Base-by-base conservation (phyloP, 163 green algal species). In the Coccomyxa subellipsoidea region DNA sequence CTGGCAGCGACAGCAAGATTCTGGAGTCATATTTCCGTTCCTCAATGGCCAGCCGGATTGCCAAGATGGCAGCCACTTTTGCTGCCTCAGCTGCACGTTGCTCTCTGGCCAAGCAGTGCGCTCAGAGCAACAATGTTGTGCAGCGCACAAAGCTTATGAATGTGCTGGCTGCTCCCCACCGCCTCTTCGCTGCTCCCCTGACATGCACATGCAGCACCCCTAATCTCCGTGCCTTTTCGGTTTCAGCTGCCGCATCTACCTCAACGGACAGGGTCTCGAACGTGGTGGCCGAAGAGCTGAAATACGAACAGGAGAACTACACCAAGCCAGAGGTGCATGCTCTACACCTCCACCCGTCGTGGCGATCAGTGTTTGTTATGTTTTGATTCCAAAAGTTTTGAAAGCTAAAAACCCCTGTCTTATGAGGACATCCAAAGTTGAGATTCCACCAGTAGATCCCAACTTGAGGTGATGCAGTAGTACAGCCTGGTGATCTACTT, bases 221-320 rank as follows among this genome's bases (percentile, higher is more conserved):
- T 23, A 18, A 73, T 8, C 66, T 73, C 10, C 66, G 66, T 36
- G 47, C 47, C 4, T 59, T 59, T 7, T 73, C 66, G 21, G 27
- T 73, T 8, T 73, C 66, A 18, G 66, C 66, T 35, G 12, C 47
- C 12, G 47, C 47, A 18, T 29, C 18, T 12, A 18, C 66, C 21
- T 73, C 66, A 7, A 23, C 66, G n/a, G n/a, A 32, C 1, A 8
- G n/a, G 18, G n/a, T 73, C 18, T 32, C 66, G 18, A 34, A 10
- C 25, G 32, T 77, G 32, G 32, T 77, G 10, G 18, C 27, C 3
- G 70, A 77, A n/a, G 70, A 77, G 34, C 12, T 77, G 2, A 77
- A 77, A 32, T 77, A 77, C 27, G 70, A 77, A 34, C 32, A 77
- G 70, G 70, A 77, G n/a, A 77, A 39, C 70, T 77, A 77, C 70